Percentiles rank a stretch among this genome's conserved stretches.
phyloP scores from a whole-genome alignment of 495 filamentous ascomycete species.

The Aspergillus funiculosus region DNA sequence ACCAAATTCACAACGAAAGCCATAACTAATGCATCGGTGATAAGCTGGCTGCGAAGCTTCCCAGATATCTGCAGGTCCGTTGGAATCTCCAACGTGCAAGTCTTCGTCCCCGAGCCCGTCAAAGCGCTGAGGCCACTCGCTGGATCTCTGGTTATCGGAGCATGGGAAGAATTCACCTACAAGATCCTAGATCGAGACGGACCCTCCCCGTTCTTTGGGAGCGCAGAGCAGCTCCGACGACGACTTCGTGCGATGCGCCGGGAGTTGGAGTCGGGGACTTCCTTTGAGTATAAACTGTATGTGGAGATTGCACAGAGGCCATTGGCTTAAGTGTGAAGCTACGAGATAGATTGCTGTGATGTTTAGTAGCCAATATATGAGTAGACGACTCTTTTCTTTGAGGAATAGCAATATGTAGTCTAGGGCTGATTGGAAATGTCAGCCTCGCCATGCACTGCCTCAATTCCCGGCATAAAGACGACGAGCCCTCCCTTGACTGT shows the following conservation, averaged over 20 bases:
- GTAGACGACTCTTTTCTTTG: too few relatives aligned
- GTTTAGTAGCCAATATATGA: too few relatives aligned
- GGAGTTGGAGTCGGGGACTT: not conserved
- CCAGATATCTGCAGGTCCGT: not conserved
- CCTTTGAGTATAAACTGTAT: not conserved
- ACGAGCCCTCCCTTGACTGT: too few relatives aligned
- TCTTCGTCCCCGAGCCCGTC: not conserved
- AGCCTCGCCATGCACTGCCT: too few relatives aligned
- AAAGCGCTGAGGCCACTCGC: not conserved
- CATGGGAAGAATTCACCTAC: constrained; percentile 6
- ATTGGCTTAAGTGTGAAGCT: too few relatives aligned
- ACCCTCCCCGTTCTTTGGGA: not conserved
- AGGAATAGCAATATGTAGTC: too few relatives aligned
- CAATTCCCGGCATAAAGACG: too few relatives aligned
- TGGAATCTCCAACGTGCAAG: not conserved
- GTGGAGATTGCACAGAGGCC: not conserved
- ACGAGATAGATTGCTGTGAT: too few relatives aligned
- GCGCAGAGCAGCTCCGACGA: not conserved
- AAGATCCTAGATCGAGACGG: not conserved
- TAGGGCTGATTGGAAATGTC: too few relatives aligned
- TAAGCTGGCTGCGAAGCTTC: not conserved
- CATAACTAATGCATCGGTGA: not conserved
- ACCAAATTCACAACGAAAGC: too few relatives aligned
- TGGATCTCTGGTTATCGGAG: not conserved
- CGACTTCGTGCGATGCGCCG: not conserved